Evolutionary conservation across 169 alveolate genomes (phyloP).

Genomic region (Plasmodium relictum): DNA sequence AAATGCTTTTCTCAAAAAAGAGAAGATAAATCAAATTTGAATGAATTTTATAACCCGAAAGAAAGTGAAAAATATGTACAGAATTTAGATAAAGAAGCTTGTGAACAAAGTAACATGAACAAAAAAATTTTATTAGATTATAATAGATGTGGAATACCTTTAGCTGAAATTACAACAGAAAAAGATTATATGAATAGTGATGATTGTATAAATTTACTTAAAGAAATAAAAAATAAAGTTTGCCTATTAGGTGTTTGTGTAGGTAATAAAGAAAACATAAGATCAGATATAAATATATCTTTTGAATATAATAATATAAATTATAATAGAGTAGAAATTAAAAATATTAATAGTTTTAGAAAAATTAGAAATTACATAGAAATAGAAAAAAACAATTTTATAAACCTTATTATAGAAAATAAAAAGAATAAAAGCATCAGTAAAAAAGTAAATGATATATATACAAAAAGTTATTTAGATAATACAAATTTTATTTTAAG

Average conservation of each 20-base stretch:
- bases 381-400: conserved; percentile 41
- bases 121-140: conserved; percentile 78
- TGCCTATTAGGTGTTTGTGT: conserved; percentile 82
- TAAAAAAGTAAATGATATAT: neutral
- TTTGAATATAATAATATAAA: conserved; percentile 74
- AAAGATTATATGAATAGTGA: conserved; percentile 78
- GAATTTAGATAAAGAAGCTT: neutral
- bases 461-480: conserved; percentile 71
- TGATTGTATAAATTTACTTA: conserved; percentile 81
- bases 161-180: conserved; percentile 84
- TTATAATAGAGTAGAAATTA: conserved; percentile 79
- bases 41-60: neutral
- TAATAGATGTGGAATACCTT: conserved; percentile 86
- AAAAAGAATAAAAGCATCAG: neutral
- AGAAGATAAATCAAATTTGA: neutral
- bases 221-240: conserved; percentile 76
- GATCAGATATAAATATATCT: conserved; percentile 86
- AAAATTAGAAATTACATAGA: conserved; percentile 75
- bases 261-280: conserved; percentile 83
- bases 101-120: conserved; percentile 5
- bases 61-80: neutral
- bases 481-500: conserved; percentile 52
- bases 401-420: conserved; percentile 18
- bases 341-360: conserved; percentile 83
- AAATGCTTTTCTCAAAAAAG: neutral